Percentiles rank a stretch among this genome's conserved stretches.
Conservation (phyloP, 805 yeast genomes). For the Saccharomycopsis capsularis region DNA sequence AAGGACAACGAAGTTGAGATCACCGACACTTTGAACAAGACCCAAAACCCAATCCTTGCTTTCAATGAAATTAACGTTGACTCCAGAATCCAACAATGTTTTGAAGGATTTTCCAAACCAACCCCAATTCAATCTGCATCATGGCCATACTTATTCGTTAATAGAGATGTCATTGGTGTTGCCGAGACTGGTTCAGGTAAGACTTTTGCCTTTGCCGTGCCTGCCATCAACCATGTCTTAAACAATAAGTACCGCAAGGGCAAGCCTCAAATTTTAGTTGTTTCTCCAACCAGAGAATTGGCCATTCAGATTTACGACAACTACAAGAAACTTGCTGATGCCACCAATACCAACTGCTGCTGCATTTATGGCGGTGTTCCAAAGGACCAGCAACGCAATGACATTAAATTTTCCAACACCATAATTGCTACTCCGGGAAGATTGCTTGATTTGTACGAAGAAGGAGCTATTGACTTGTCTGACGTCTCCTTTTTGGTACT, state of each 20-base stretch:
- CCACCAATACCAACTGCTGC: constrained; percentile 59
- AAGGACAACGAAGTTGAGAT: constrained; percentile 69
- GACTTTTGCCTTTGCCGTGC: constrained; percentile 95
- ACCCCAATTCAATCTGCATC: constrained; percentile 93
- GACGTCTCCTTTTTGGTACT: constrained; percentile 72
- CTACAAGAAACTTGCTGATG: constrained; percentile 53
- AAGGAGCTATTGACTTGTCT: constrained; percentile 69
- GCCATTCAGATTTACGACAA: constrained; percentile 92
- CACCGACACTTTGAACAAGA: constrained; percentile 50
- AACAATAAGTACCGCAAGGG: constrained; percentile 35
- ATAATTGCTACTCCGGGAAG: constrained; percentile 99
- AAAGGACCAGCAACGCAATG: constrained; percentile 80
- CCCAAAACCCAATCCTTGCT: constrained; percentile 59
- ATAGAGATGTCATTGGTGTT: constrained; percentile 88
- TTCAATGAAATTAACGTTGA: constrained; percentile 58
- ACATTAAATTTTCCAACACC: constrained; percentile 59
- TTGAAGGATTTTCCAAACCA: constrained; percentile 76
- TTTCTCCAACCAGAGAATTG: constrained; percentile 96
- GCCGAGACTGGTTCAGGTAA: constrained; percentile 99
- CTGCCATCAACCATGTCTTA: constrained; percentile 73
- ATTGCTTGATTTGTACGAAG: constrained; percentile 81
- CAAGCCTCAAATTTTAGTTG: constrained; percentile 62
- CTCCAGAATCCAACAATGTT: constrained; percentile 47
- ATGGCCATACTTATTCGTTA: constrained; percentile 82
- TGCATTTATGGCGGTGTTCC: constrained; percentile 98